Evolutionary conservation across 441 rosid species (phyloP), one percentile per base, ranked within the genome.

Genomic region (Erodium texanum): DNA sequence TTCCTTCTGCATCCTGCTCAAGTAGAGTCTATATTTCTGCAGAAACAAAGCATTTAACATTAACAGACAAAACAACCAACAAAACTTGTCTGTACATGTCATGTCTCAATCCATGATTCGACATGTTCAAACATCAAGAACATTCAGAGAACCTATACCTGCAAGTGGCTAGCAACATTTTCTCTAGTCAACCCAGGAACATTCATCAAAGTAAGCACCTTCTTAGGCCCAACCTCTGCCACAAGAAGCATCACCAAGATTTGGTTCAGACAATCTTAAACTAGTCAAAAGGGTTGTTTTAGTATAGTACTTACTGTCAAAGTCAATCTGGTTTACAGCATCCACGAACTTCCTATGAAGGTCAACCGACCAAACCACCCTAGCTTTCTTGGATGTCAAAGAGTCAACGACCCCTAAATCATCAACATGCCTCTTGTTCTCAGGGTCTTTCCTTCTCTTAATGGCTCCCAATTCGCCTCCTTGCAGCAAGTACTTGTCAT

Each of bases 1-100:
- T 59, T 59, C 64, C 64, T 59, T 59, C 34, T 59, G 64, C 64
- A 59, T 59, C 64, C 64, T 59, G 64, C 64, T 59, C 34, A 59
- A 59, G 64, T 59, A 59, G 16, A 59, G 32, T 59, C 64, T 59
- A 14, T 59, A 59, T 59, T 59, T 59, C 64, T 59, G 64, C 64
- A 58, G 15, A 59, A 23, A 59, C 34, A 59, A 59, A 22, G 7
- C 64, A 11, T 23, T 59, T 45, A 45, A 45, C 18, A 45, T 45
- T 45, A 45, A 45, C 54, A 1, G 54, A n/a, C 54, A 45, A 4
- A 45, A 45, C 54, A 45, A 12, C 32, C 15, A 59, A 59, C 41
- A 27, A 27, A 20, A 56, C 23, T 19, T 56, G 14, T 56, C 8
- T 3, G 10, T 24, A 19, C 19, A 1, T 12, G 12, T 41, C 48